Evolutionary conservation across 2,329 filamentous ascomycete genomes (phyloP).

Genomic region (Trichoderma lentiforme): DNA sequence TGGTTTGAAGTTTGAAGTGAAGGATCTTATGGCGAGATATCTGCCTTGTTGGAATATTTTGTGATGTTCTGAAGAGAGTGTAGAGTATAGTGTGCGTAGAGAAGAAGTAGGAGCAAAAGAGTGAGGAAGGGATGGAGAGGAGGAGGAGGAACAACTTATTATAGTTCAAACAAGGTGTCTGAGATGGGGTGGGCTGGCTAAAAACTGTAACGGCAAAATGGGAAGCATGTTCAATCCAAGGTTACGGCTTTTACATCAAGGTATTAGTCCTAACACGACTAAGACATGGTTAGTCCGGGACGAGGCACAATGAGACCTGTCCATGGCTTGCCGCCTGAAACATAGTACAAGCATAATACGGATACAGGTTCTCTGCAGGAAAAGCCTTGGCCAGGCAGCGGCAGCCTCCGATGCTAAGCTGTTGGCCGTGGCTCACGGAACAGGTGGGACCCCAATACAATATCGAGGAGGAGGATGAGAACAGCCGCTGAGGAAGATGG

Average conservation of each 20-base stretch:
- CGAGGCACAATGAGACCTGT: background rate
- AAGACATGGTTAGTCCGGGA: background rate
- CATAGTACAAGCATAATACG: background rate
- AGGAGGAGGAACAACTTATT: slow-evolving; percentile 6
- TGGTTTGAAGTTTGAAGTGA: background rate
- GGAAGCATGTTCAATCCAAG: background rate
- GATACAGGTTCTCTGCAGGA: background rate
- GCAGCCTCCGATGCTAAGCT: background rate
- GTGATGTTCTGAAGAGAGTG: background rate
- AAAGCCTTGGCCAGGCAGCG: background rate
- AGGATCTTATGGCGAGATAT: background rate
- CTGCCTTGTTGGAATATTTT: background rate
- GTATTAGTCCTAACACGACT: background rate
- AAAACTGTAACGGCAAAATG: background rate
- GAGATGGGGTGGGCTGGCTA: background rate
- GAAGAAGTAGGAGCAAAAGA: background rate
- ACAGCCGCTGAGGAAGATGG: background rate
- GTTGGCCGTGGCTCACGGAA: background rate
- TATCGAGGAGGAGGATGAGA: background rate
- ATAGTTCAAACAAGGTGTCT: slow-evolving; percentile 12
- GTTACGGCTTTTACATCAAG: background rate
- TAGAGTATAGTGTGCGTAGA: background rate
- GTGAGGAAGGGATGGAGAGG: background rate
- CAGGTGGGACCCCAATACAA: background rate
- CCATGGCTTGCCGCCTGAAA: background rate